Conservation (phyloP, 306 rosid species). For the Gastrolobium villosum region DNA sequence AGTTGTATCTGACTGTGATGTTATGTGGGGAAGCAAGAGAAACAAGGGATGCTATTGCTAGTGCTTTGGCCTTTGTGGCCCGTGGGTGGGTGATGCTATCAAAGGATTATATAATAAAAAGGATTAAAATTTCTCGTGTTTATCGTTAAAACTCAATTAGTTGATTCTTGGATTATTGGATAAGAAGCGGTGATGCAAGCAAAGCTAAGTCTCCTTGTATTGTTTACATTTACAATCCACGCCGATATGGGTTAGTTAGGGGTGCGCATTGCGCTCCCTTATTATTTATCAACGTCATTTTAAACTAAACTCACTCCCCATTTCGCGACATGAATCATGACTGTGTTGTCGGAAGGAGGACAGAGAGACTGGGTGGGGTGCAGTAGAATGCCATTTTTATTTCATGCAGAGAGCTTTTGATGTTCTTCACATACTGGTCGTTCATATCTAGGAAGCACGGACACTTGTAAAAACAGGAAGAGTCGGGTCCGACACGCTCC, state of each 20-base stretch:
- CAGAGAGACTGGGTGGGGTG: neutral
- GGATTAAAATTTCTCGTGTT: neutral
- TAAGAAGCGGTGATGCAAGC: conserved; percentile 49
- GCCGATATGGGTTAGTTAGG: conserved; percentile 38
- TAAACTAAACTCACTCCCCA: neutral
- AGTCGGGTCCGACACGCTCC: too few relatives aligned
- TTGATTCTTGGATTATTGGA: neutral
- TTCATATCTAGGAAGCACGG: too few relatives aligned
- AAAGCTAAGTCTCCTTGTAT: conserved; percentile 37
- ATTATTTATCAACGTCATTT: conserved; percentile 25
- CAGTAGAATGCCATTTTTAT: neutral
- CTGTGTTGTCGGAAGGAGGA: too few relatives aligned
- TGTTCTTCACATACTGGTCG: neutral
- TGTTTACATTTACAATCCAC: conserved; percentile 53
- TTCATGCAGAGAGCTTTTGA: too few relatives aligned
- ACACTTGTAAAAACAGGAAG: too few relatives aligned
- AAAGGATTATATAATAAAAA: conserved; percentile 8
- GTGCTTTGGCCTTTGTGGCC: too few relatives aligned
- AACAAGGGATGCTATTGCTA: conserved; percentile 48
- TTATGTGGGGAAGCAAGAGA: conserved; percentile 37
- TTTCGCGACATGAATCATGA: neutral
- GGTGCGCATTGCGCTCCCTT: conserved; percentile 50
- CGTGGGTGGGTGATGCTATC: conserved; percentile 51
- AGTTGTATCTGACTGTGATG: conserved; percentile 48
- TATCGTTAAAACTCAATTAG: conserved; percentile 28